These are phyloP conservation scores for Eremothecium coryli DNA, from an alignment of 1,139 yeast genomes.

Conservation along the genomic window DNA sequence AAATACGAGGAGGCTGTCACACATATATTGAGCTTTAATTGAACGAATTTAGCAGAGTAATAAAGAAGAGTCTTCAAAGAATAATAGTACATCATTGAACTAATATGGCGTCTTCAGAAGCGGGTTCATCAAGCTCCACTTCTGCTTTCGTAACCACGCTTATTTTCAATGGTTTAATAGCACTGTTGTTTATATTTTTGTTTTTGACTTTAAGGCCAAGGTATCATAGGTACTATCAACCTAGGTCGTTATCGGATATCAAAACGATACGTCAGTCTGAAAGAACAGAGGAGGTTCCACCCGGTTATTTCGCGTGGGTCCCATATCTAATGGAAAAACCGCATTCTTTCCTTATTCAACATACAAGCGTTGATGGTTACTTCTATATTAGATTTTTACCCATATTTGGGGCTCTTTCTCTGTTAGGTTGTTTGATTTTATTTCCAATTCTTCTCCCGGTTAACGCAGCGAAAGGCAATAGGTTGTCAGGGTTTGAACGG, in stretches of 20 bases:
- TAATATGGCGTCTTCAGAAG: slow-evolving; percentile 4
- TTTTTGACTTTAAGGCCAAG: slow-evolving; percentile 61
- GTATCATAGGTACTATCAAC: slow-evolving; percentile 70
- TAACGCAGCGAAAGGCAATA: slow-evolving; percentile 71
- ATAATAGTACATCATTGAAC: too few relatives aligned
- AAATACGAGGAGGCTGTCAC: too few relatives aligned
- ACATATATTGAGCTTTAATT: too few relatives aligned
- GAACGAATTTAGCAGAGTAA: too few relatives aligned
- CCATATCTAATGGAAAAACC: slow-evolving; percentile 43
- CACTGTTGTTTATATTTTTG: slow-evolving; percentile 43
- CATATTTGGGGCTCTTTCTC: slow-evolving; percentile 48
- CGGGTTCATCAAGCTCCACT: slow-evolving; percentile 32
- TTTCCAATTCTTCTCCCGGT: slow-evolving; percentile 82
- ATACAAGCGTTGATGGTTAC: slow-evolving; percentile 83
- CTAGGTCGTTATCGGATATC: slow-evolving; percentile 52
- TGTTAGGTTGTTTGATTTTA: slow-evolving; percentile 53
- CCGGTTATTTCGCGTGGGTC: slow-evolving; percentile 51
- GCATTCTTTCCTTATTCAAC: slow-evolving; percentile 63
- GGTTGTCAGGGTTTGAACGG: slow-evolving; percentile 47
- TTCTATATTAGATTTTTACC: slow-evolving; percentile 71
- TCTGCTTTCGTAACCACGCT: slow-evolving; percentile 47
- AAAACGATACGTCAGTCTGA: slow-evolving; percentile 37
- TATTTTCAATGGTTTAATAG: slow-evolving; percentile 48
- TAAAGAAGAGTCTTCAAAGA: too few relatives aligned
- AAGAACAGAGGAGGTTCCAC: slow-evolving; percentile 47